phyloP scores from a whole-genome alignment of 164 flowering plant species.

The Berberis thunbergii region DNA sequence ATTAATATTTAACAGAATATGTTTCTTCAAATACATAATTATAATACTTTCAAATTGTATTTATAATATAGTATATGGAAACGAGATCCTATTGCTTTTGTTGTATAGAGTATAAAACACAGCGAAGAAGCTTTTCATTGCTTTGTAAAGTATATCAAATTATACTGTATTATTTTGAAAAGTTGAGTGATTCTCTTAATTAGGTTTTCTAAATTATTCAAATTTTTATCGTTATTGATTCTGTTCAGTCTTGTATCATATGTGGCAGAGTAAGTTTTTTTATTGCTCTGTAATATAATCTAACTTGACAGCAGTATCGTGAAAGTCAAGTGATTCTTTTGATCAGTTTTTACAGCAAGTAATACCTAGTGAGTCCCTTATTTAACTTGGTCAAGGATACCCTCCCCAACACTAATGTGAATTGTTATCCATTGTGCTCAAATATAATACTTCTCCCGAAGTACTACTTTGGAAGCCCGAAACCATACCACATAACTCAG shows the following conservation, averaged over 20 bases:
- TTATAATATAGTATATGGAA: too few relatives aligned
- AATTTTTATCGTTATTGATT: neutral
- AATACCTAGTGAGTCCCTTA: neutral
- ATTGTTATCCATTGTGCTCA: neutral
- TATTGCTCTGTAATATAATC: neutral
- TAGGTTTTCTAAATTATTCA: too few relatives aligned
- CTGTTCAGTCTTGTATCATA: neutral
- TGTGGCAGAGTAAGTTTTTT: neutral
- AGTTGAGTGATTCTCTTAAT: too few relatives aligned
- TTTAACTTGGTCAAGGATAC: conserved; percentile 9
- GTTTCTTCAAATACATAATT: too few relatives aligned
- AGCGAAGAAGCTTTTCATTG: too few relatives aligned
- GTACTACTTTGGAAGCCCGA: neutral
- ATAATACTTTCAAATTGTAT: too few relatives aligned
- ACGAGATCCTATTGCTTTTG: too few relatives aligned
- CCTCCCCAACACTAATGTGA: neutral
- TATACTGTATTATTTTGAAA: too few relatives aligned
- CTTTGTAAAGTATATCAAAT: too few relatives aligned
- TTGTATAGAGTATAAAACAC: too few relatives aligned
- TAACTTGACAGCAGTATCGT: neutral
- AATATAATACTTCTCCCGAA: neutral
- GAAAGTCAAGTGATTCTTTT: neutral
- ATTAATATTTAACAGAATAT: too few relatives aligned
- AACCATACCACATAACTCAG: conserved; percentile 1
- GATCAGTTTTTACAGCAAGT: neutral